A percentile compares a stretch with the other conserved stretches of the same genome.
These are phyloP conservation scores for Rhizopus microsporus DNA, from an alignment of 371 early-diverging fungal genomes.

Conservation along the genomic window DNA sequence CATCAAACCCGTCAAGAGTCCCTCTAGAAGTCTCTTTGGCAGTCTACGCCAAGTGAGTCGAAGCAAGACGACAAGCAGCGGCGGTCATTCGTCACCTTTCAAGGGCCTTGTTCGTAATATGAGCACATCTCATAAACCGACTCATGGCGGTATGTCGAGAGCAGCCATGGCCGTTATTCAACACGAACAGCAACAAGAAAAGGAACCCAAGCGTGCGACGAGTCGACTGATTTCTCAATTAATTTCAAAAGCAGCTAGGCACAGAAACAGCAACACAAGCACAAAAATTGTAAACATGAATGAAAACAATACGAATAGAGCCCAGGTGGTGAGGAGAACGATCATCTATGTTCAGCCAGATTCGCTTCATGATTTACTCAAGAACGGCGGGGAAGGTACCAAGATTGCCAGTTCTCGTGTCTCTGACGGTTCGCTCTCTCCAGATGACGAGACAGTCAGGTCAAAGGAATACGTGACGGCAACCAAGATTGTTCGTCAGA, in stretches of 20 bases:
- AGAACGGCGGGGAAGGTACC: conserved; percentile 14
- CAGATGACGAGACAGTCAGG: conserved; percentile 12
- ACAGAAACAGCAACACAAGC: conserved; percentile 2
- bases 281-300: conserved; percentile 30
- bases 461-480: conserved; percentile 30
- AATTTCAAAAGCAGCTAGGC: conserved; percentile 16
- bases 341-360: conserved; percentile 55
- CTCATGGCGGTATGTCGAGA: conserved; percentile 20
- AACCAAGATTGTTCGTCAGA: conserved; percentile 26
- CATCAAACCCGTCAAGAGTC: background rate
- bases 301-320: conserved; percentile 13
- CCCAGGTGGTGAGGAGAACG: conserved; percentile 42
- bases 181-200: conserved; percentile 12
- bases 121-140: conserved; percentile 11
- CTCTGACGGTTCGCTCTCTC: conserved; percentile 15
- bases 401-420: conserved; percentile 3
- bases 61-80: conserved; percentile 9
- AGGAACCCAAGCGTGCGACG: conserved; percentile 3
- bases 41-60: conserved; percentile 28
- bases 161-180: conserved; percentile 35
- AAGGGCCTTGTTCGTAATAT: conserved; percentile 26
- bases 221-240: conserved; percentile 21
- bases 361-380: conserved; percentile 23
- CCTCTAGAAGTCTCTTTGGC: conserved; percentile 22
- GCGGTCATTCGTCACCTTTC: background rate